These are phyloP conservation scores for Zoysia japonica DNA, from an alignment of 176 grass and related monocot genomes.

Conservation along the genomic window DNA sequence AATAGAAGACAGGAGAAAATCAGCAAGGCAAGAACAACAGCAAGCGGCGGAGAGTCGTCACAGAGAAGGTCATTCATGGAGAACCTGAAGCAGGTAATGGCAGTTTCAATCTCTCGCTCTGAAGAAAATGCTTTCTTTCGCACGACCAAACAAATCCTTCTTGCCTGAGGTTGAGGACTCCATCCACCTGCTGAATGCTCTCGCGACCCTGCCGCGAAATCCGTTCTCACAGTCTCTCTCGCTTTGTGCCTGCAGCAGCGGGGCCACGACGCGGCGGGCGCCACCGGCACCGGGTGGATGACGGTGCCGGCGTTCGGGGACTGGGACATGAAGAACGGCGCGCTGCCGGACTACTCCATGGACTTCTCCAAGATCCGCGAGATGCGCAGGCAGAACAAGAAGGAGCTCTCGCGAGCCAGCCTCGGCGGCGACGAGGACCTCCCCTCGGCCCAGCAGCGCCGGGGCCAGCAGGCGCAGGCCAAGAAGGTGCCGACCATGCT, in stretches of 20 bases:
- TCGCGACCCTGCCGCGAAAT: neutral
- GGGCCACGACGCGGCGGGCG: constrained; percentile 39
- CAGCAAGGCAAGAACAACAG: neutral
- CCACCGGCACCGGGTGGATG: constrained; percentile 63
- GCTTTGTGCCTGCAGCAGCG: constrained; percentile 9
- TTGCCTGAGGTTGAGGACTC: neutral
- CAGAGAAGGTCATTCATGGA: constrained; percentile 53
- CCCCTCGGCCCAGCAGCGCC: constrained; percentile 27
- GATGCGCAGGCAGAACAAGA: constrained; percentile 97
- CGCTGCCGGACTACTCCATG: constrained; percentile 94
- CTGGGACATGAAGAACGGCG: constrained; percentile 92
- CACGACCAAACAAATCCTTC: neutral
- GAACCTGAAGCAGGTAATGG: constrained; percentile 61
- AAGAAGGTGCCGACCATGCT: constrained; percentile 29
- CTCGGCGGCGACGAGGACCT: constrained; percentile 72
- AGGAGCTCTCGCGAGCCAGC: constrained; percentile 77
- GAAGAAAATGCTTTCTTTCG: neutral
- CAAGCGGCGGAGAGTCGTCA: neutral
- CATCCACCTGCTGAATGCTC: neutral
- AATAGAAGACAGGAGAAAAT: neutral
- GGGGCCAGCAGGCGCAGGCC: neutral
- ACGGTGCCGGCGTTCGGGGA: constrained; percentile 90
- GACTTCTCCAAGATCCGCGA: constrained; percentile 98
- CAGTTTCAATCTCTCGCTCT: neutral
- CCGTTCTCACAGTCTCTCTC: neutral